Percentiles rank a stretch among this genome's conserved stretches.
These are phyloP conservation scores for Diplodia seriata DNA, from an alignment of 2,329 filamentous ascomycete species.

Conservation along the genomic window DNA sequence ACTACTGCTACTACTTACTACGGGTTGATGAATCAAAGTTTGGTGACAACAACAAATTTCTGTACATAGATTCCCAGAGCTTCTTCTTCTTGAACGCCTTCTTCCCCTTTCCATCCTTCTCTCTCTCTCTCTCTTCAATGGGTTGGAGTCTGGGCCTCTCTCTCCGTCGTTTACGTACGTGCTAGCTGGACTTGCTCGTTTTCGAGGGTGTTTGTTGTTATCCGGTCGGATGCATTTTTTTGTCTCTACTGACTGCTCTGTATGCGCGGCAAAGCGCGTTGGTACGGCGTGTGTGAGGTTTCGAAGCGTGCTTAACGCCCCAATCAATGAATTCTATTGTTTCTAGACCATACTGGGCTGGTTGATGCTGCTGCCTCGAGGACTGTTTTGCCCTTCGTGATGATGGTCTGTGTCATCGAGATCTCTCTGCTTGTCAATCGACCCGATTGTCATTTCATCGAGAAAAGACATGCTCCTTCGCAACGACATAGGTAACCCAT, in stretches of 20 bases:
- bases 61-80: constrained; percentile 7
- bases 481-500: no score
- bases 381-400: neutral
- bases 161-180: neutral
- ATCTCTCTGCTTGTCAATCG: no score
- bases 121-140: neutral
- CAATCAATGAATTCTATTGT: neutral
- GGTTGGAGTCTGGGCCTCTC: neutral
- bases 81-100: neutral
- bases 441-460: no score
- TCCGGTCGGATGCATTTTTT: neutral
- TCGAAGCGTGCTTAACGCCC: neutral
- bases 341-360: neutral
- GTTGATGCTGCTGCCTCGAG: no score
- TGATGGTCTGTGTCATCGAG: neutral
- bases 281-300: neutral
- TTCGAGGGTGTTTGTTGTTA: neutral
- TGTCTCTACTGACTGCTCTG: neutral
- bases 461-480: no score
- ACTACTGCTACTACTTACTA: neutral
- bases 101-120: neutral
- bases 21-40: neutral
- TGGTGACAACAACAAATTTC: neutral
- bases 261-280: neutral
- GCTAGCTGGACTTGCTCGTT: neutral